Conservation (phyloP, 257 asterid genomes). For the Verbascum thapsus region DNA sequence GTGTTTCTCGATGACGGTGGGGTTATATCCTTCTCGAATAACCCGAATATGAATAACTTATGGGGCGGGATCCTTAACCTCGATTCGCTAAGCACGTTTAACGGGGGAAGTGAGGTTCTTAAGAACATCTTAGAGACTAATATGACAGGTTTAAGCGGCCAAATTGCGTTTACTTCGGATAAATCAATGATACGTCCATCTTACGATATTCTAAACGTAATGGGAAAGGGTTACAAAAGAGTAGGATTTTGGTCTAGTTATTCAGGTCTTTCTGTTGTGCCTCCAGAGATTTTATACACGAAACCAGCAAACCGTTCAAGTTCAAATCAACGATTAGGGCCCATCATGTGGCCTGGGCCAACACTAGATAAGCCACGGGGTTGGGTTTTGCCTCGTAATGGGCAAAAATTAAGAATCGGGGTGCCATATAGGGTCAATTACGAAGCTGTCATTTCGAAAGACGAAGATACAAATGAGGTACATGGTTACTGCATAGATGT, state of each 20-base stretch:
- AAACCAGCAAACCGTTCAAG: constrained; percentile 44
- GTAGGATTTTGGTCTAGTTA: constrained; percentile 62
- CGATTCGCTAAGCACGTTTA: constrained; percentile 44
- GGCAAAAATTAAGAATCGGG: constrained; percentile 51
- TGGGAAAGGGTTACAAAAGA: constrained; percentile 46
- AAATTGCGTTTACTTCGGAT: constrained; percentile 38
- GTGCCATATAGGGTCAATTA: constrained; percentile 60
- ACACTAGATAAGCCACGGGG: constrained; percentile 53
- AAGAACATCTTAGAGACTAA: constrained; percentile 41
- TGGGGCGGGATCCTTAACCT: constrained; percentile 33
- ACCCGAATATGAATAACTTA: constrained; percentile 35
- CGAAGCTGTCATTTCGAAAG: constrained; percentile 38
- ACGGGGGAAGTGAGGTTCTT: constrained; percentile 48
- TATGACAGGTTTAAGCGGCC: constrained; percentile 66
- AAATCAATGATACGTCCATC: constrained; percentile 48
- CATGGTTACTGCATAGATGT: constrained; percentile 50
- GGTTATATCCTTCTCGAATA: constrained; percentile 45
- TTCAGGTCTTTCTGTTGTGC: constrained; percentile 55
- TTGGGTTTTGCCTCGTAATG: constrained; percentile 63
- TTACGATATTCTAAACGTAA: constrained; percentile 56
- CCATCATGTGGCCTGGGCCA: constrained; percentile 66
- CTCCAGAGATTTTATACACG: constrained; percentile 46
- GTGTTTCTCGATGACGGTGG: constrained; percentile 44
- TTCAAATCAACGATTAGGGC: constrained; percentile 34
- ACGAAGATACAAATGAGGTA: no score